Evolutionary conservation across 164 flowering plant genomes (phyloP).

Genomic region (Platanus orientalis): DNA sequence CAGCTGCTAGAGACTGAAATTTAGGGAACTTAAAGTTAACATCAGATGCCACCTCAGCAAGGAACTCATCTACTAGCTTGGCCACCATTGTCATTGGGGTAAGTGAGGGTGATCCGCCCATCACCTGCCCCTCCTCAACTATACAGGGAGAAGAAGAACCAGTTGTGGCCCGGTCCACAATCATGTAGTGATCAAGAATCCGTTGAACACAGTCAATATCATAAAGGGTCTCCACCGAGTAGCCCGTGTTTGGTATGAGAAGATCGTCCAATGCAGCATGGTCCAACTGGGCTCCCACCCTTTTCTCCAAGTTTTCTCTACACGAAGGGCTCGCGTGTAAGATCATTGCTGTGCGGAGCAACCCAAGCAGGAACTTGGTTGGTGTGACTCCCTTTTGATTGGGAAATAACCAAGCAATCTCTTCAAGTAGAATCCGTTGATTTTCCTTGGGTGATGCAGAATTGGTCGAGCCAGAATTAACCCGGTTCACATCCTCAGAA

Average conservation of each 20-base stretch:
- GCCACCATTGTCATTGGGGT: slow-evolving; percentile 72
- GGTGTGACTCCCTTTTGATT: slow-evolving; percentile 47
- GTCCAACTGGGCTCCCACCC: slow-evolving; percentile 61
- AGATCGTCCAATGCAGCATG: slow-evolving; percentile 69
- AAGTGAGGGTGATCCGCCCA: slow-evolving; percentile 37
- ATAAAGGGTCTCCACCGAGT: slow-evolving; percentile 60
- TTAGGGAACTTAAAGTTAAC: slow-evolving; percentile 56
- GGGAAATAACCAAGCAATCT: slow-evolving; percentile 59
- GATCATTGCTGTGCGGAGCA: slow-evolving; percentile 55
- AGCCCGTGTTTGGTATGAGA: slow-evolving; percentile 66
- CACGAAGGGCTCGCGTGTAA: slow-evolving; percentile 49
- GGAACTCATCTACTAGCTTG: slow-evolving; percentile 62
- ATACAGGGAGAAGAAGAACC: slow-evolving; percentile 31
- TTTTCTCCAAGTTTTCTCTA: slow-evolving; percentile 60
- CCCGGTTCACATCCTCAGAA: slow-evolving; percentile 20
- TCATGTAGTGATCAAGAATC: slow-evolving; percentile 64
- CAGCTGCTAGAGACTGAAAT: slow-evolving; percentile 68
- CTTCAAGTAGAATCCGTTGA: slow-evolving; percentile 65
- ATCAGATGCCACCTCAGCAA: slow-evolving; percentile 80
- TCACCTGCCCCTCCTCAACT: slow-evolving; percentile 47
- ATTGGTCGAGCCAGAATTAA: slow-evolving; percentile 20
- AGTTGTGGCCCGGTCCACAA: slow-evolving; percentile 23
- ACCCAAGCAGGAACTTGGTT: slow-evolving; percentile 52
- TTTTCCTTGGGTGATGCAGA: slow-evolving; percentile 38
- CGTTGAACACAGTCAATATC: slow-evolving; percentile 75